These are phyloP conservation scores for Pythium myriotylum DNA, from an alignment of 352 stramenopile species.

Conservation along the genomic window DNA sequence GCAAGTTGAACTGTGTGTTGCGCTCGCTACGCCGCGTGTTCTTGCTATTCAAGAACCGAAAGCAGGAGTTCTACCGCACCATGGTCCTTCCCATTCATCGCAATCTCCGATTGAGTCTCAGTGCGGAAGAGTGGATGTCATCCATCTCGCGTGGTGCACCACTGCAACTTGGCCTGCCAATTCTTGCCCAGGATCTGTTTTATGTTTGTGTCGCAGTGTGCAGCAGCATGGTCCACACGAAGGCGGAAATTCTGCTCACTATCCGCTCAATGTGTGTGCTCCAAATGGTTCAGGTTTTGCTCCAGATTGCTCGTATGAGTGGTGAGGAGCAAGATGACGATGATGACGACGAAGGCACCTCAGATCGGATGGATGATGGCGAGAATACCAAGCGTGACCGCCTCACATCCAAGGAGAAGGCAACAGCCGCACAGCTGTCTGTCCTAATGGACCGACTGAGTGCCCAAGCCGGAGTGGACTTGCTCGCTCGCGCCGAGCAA, in stretches of 20 bases:
- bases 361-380: slow-evolving; percentile 20
- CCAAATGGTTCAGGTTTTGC: slow-evolving; percentile 77
- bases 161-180: slow-evolving; percentile 55
- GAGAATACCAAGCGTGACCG: slow-evolving; percentile 39
- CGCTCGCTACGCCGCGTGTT: slow-evolving; percentile 56
- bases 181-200: slow-evolving; percentile 78
- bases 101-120: slow-evolving; percentile 50
- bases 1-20: slow-evolving; percentile 73
- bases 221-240: slow-evolving; percentile 76
- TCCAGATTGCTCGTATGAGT: slow-evolving; percentile 59
- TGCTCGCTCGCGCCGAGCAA: slow-evolving; percentile 27
- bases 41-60: slow-evolving; percentile 58
- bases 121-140: slow-evolving; percentile 51
- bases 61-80: slow-evolving; percentile 50
- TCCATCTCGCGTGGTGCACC: slow-evolving; percentile 48
- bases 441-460: slow-evolving; percentile 56
- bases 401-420: slow-evolving; percentile 36
- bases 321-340: slow-evolving; percentile 65
- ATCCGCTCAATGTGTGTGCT: slow-evolving; percentile 79
- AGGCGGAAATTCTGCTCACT: slow-evolving; percentile 78
- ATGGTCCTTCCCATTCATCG: slow-evolving; percentile 52
- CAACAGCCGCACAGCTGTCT: slow-evolving; percentile 11
- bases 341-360: slow-evolving; percentile 24
- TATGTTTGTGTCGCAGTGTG: slow-evolving; percentile 76
- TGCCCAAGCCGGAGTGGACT: slow-evolving; percentile 41